Percentiles rank a stretch among this genome's conserved stretches.
Evolutionary conservation across 228 moss, liverwort and hornwort species (phyloP).

Genomic region (Sphagnum magellanicum): DNA sequence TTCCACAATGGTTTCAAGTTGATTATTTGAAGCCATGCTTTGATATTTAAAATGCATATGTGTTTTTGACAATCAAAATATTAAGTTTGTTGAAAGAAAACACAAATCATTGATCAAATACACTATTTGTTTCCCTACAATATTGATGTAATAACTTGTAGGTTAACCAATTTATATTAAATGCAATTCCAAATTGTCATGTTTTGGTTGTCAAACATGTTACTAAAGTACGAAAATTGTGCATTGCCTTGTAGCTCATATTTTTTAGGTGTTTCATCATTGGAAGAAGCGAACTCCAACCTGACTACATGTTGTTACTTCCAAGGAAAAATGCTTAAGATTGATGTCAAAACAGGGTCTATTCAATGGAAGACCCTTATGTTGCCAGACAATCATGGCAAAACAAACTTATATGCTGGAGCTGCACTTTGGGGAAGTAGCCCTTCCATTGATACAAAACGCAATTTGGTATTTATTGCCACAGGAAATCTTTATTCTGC

Average conservation of each 20-base stretch:
- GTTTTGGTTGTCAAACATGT: neutral
- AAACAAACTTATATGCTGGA: constrained; percentile 14
- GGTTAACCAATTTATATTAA: too few species aligned
- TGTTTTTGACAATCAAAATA: too few species aligned
- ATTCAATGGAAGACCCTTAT: constrained; percentile 25
- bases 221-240: neutral
- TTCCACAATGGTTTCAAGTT: neutral
- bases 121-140: too few species aligned
- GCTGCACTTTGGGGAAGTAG: constrained; percentile 47
- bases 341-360: constrained; percentile 15
- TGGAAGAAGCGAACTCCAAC: constrained; percentile 1
- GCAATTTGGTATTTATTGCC: constrained; percentile 24
- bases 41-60: neutral
- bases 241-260: constrained; percentile 2
- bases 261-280: constrained; percentile 12
- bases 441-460: constrained; percentile 23
- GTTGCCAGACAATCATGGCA: constrained; percentile 32
- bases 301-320: constrained; percentile 22
- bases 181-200: too few species aligned
- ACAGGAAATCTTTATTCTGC: constrained; percentile 29
- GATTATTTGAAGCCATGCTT: neutral
- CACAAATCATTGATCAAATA: too few species aligned
- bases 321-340: constrained; percentile 32
- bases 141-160: too few species aligned
- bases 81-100: too few species aligned